A percentile compares a stretch with the other conserved stretches of the same genome.
These are phyloP conservation scores for Aspergillus cristatus DNA, from an alignment of 495 filamentous ascomycete species.

Conservation along the genomic window DNA sequence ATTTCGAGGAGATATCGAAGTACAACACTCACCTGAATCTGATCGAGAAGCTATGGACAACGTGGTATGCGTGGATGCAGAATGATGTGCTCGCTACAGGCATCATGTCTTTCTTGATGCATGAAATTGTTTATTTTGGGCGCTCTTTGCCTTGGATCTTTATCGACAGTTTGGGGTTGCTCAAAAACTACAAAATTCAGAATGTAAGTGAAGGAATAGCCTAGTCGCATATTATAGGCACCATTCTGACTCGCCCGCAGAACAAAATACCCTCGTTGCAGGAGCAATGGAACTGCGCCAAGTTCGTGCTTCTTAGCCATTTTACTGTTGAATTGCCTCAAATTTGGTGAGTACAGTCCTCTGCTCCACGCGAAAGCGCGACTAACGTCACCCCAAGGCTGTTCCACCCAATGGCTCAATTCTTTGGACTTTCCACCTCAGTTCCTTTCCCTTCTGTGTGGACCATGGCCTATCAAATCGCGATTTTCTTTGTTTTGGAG, in stretches of 20 bases:
- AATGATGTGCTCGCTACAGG: constrained; percentile 94
- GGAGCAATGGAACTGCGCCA: constrained; percentile 92
- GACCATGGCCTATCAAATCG: constrained; percentile 87
- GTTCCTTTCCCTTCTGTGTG: constrained; percentile 80
- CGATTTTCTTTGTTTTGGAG: constrained; percentile 90
- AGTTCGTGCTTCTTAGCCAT: constrained; percentile 81
- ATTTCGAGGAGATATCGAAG: constrained; percentile 78
- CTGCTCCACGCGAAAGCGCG: neutral
- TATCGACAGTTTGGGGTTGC: constrained; percentile 75
- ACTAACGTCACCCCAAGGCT: constrained; percentile 37
- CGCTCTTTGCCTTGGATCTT: constrained; percentile 88
- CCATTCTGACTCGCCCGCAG: constrained; percentile 28
- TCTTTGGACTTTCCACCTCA: constrained; percentile 76
- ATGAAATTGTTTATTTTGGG: constrained; percentile 91
- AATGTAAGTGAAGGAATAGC: constrained; percentile 44
- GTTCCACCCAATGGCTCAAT: constrained; percentile 96
- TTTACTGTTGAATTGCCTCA: constrained; percentile 97
- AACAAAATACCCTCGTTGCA: constrained; percentile 80
- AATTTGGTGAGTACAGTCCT: constrained; percentile 59
- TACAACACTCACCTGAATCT: constrained; percentile 83
- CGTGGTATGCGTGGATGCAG: constrained; percentile 98
- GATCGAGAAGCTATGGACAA: constrained; percentile 79
- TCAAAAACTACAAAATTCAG: constrained; percentile 92
- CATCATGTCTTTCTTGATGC: constrained; percentile 94
- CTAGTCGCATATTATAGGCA: neutral